Evolutionary conservation across 2,329 filamentous ascomycete genomes (phyloP), one percentile per base, ranked within the genome.

Genomic region (Monilinia laxa): DNA sequence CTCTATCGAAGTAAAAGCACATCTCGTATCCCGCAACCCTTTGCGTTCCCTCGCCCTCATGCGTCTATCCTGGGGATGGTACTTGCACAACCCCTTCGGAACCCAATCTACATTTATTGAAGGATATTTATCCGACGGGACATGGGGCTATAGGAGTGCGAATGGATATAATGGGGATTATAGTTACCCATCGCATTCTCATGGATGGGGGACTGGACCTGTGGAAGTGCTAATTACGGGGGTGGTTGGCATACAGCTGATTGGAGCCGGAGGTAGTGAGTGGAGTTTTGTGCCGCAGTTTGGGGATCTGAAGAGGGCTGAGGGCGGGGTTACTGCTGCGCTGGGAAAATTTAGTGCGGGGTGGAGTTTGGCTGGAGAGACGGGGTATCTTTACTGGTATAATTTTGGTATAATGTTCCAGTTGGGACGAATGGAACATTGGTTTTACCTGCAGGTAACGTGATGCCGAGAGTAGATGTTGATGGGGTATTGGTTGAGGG

Each of bases 51-150:
- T 88, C 0, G 79, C 83, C 12, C 80, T 88, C 23, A 82, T 88
- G 47, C 82, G 84, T 7, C 77, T 77, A 10, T 80, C 79, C 58
- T 88, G 86, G 86, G 85, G 85, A 11, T 87, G 84, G 84, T 87
- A 87, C 70, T 76, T 85, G n/a, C 78, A 81, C 81, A 87, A 67
- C 79, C 18, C 81, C 0, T 82, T 84, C 70, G 85, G 85, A 20
- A 87, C 85, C 0, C 78, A 81, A 67, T 83, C 80, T 53, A 87
- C 86, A 0, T 80, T 84, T 28, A 80, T 87, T 38, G 86, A 88
- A 74, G 86, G 85, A 0, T 87, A 85, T 68, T 78, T 85, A 1
- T 75, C 75, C 0, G 80, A 87, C 68, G 85, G 84, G 2, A 82
- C 78, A 0, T 89, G 85, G 69, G 83, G 81, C 2, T 89, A 89